Evolutionary conservation across 805 yeast genomes (phyloP).

Genomic region (Nakazawaea peltata): DNA sequence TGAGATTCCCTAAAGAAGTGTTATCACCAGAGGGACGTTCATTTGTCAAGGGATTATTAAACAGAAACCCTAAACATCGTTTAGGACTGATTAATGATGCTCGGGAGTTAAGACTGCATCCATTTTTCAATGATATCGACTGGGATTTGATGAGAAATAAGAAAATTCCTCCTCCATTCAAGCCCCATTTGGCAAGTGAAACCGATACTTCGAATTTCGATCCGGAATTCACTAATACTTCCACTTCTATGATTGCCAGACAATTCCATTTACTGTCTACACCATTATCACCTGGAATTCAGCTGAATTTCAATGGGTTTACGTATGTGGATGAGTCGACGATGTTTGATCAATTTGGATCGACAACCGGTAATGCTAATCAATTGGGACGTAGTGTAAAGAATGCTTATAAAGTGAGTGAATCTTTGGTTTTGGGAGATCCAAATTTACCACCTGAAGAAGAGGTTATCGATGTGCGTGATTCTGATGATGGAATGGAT

Average conservation of each 20-base stretch:
- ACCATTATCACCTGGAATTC: constrained; percentile 90
- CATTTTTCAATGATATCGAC: constrained; percentile 85
- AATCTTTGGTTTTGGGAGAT: constrained; percentile 72
- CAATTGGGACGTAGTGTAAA: constrained; percentile 27
- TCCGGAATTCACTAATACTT: constrained; percentile 92
- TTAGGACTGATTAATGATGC: constrained; percentile 91
- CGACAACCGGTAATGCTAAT: constrained; percentile 18
- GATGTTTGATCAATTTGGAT: constrained; percentile 71
- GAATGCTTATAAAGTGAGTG: constrained; percentile 37
- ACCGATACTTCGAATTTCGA: constrained; percentile 96
- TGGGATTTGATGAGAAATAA: constrained; percentile 77
- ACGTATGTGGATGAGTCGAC: constrained; percentile 93
- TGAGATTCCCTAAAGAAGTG: constrained; percentile 93
- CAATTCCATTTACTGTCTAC: constrained; percentile 61
- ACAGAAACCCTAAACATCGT: constrained; percentile 93
- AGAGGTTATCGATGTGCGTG: constrained; percentile 60
- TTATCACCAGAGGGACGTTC: constrained; percentile 88
- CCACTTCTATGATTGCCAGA: constrained; percentile 72
- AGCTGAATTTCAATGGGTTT: constrained; percentile 94
- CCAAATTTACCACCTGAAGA: constrained; percentile 78
- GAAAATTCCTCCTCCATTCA: constrained; percentile 92
- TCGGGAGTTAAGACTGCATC: constrained; percentile 83
- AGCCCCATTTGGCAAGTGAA: constrained; percentile 86
- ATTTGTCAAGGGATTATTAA: constrained; percentile 89
- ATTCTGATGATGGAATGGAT: constrained; percentile 34